phyloP scores from a whole-genome alignment of 805 yeast species.

The Starmerella gropengiesseri region DNA sequence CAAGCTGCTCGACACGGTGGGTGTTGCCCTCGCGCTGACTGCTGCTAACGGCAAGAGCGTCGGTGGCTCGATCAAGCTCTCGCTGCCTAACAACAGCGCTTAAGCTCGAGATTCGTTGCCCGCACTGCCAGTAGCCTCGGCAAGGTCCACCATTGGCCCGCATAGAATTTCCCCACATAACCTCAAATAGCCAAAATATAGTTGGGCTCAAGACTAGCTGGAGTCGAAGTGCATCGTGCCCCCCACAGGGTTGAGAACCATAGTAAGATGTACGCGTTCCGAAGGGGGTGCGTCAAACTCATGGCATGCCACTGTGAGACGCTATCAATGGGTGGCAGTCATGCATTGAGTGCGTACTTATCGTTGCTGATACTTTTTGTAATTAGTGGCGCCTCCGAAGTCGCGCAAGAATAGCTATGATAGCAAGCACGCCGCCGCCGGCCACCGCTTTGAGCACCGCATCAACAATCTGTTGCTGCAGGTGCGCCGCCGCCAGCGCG shows the following conservation, averaged over 20 bases:
- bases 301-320: too few relatives aligned
- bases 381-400: background rate
- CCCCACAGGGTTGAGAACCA: too few relatives aligned
- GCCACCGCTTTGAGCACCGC: slow-evolving; percentile 4
- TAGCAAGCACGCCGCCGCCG: slow-evolving; percentile 4
- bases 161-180: too few relatives aligned
- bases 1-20: slow-evolving; percentile 34
- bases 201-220: too few relatives aligned
- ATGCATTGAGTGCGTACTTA: background rate
- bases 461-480: slow-evolving; percentile 45
- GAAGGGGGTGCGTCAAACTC: too few relatives aligned
- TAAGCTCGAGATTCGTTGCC: background rate
- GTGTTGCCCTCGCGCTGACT: slow-evolving; percentile 31
- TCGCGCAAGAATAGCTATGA: background rate
- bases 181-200: too few relatives aligned
- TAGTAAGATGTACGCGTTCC: too few relatives aligned
- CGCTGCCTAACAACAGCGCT: slow-evolving; percentile 1
- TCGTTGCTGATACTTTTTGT: background rate
- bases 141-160: too few relatives aligned
- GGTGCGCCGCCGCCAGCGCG: slow-evolving; percentile 45
- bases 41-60: slow-evolving; percentile 4
- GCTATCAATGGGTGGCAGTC: too few relatives aligned
- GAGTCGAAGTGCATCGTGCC: too few relatives aligned
- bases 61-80: slow-evolving; percentile 1
- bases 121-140: too few relatives aligned